A percentile compares a stretch with the other conserved stretches of the same genome.
phyloP scores from a whole-genome alignment of 805 yeast species.

The Debaryomyces prosopidis region DNA sequence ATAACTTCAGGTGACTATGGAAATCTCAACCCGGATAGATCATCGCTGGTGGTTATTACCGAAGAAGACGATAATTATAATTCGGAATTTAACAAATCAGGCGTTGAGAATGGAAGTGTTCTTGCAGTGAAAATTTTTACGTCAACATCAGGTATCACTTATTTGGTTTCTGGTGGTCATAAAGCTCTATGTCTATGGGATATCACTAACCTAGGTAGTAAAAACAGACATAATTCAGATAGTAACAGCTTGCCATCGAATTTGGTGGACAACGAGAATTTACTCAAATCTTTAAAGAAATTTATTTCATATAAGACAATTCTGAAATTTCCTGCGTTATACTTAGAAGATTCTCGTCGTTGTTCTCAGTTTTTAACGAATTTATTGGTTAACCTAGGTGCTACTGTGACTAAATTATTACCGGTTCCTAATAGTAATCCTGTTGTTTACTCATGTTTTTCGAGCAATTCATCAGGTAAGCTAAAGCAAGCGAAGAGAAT shows the following conservation, averaged over 20 bases:
- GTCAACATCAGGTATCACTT: slow-evolving; percentile 36
- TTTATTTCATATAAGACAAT: slow-evolving; percentile 75
- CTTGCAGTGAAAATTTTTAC: slow-evolving; percentile 55
- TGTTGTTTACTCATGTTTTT: slow-evolving; percentile 74
- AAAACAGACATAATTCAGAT: not conserved
- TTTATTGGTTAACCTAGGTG: slow-evolving; percentile 68
- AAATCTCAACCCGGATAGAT: slow-evolving; percentile 7
- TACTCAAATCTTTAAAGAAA: slow-evolving; percentile 61
- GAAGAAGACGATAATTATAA: slow-evolving; percentile 9
- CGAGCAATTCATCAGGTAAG: slow-evolving; percentile 33
- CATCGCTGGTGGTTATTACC: slow-evolving; percentile 9
- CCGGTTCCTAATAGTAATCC: slow-evolving; percentile 85
- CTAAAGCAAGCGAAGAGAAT: slow-evolving; percentile 36
- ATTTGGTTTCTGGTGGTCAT: slow-evolving; percentile 70
- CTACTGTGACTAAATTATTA: slow-evolving; percentile 60
- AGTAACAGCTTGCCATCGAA: not conserved
- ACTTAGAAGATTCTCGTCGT: slow-evolving; percentile 76
- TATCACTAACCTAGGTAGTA: slow-evolving; percentile 26
- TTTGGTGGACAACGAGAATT: slow-evolving; percentile 52
- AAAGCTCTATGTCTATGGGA: slow-evolving; percentile 76
- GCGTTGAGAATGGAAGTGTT: slow-evolving; percentile 45
- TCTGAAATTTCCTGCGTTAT: slow-evolving; percentile 66
- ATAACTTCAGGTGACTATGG: slow-evolving; percentile 8
- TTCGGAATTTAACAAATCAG: slow-evolving; percentile 9
- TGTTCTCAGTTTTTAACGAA: slow-evolving; percentile 77